Conservation (phyloP, 768 basidiomycete species). For the Exidia glandulosa region DNA sequence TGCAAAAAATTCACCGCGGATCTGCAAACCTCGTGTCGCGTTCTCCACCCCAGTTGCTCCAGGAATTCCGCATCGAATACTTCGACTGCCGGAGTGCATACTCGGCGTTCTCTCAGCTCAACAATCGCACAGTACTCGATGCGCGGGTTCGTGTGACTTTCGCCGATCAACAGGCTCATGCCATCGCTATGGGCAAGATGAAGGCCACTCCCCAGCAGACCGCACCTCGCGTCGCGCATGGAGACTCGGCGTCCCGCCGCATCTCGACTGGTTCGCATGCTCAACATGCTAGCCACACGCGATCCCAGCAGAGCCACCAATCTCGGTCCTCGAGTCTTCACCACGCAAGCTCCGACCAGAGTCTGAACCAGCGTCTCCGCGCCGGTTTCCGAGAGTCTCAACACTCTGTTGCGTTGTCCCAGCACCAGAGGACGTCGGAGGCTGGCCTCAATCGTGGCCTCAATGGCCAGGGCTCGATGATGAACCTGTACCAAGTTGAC, state of each 20-base stretch:
- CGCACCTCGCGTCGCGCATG: constrained; percentile 15
- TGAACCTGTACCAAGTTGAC: too few species aligned
- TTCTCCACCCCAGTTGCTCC: background rate
- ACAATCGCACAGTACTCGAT: constrained; percentile 39
- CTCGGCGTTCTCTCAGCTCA: constrained; percentile 37
- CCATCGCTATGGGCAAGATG: constrained; percentile 3
- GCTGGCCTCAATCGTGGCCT: too few species aligned
- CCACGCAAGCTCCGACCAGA: background rate
- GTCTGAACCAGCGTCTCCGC: background rate
- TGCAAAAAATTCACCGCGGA: too few species aligned
- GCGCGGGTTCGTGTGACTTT: constrained; percentile 34
- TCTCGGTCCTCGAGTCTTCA: too few species aligned
- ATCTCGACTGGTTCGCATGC: constrained; percentile 4
- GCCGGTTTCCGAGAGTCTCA: too few species aligned
- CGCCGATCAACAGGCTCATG: background rate
- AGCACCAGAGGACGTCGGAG: too few species aligned
- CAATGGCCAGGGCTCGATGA: too few species aligned
- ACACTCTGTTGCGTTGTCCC: too few species aligned
- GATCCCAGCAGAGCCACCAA: constrained; percentile 9
- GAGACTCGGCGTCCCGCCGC: constrained; percentile 8
- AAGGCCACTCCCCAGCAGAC: constrained; percentile 15
- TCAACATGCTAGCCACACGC: constrained; percentile 20
- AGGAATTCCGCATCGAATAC: constrained; percentile 53
- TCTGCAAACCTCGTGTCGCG: background rate
- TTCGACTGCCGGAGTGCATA: constrained; percentile 53